Percentiles rank a stretch among this genome's conserved stretches.
phyloP scores from a whole-genome alignment of 306 rosid species.

The Begonia loranthoides region DNA sequence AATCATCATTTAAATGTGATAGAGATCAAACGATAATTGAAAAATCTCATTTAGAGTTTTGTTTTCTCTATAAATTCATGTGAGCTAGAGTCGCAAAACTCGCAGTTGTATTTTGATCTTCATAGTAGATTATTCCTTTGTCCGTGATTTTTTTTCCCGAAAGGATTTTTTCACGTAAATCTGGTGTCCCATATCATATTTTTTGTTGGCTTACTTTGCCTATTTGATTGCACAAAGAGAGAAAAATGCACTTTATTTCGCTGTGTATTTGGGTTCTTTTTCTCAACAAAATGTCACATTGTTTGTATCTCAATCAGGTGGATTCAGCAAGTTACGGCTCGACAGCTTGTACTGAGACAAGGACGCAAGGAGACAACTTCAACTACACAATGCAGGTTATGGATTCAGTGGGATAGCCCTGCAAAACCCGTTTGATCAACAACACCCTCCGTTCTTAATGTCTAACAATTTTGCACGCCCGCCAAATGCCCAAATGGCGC shows the following conservation, averaged over 20 bases:
- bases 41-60: too few relatives aligned
- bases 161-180: too few relatives aligned
- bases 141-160: too few relatives aligned
- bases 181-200: too few relatives aligned
- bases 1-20: too few relatives aligned
- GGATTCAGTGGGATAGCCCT: slow-evolving; percentile 30
- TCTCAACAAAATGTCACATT: not conserved
- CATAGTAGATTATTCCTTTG: too few relatives aligned
- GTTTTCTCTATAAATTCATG: too few relatives aligned
- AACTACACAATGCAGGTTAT: slow-evolving; percentile 73
- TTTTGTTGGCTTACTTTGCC: not conserved
- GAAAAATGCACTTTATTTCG: not conserved
- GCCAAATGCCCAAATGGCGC: slow-evolving; percentile 54
- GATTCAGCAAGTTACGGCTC: slow-evolving; percentile 69
- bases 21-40: too few relatives aligned
- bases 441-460: slow-evolving; percentile 54
- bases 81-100: too few relatives aligned
- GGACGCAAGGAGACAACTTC: slow-evolving; percentile 65
- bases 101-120: too few relatives aligned
- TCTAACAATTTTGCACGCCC: slow-evolving; percentile 61
- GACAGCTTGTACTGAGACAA: slow-evolving; percentile 89
- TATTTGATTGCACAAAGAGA: not conserved
- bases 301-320: slow-evolving; percentile 59
- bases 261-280: not conserved
- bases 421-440: slow-evolving; percentile 42